Evolutionary conservation across 1,284 basidiomycete genomes (phyloP).

Genomic region (Microbotryomycetes sp.): DNA sequence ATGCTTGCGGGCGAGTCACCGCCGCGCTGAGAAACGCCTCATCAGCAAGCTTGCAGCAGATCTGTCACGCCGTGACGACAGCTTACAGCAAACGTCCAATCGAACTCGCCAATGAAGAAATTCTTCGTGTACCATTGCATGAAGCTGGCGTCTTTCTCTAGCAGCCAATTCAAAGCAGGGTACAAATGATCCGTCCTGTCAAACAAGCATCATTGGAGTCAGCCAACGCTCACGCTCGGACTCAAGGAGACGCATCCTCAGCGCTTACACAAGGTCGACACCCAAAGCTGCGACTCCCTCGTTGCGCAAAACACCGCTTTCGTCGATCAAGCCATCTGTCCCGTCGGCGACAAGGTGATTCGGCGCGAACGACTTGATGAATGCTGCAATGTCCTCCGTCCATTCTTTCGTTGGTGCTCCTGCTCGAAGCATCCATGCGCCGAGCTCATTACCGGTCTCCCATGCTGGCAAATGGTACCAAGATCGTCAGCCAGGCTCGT

Average conservation of each 20-base stretch:
- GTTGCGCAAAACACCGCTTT: slow-evolving; percentile 17
- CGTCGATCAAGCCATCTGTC: slow-evolving; percentile 31
- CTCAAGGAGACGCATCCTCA: neutral
- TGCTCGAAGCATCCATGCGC: slow-evolving; percentile 37
- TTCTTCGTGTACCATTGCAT: slow-evolving; percentile 20
- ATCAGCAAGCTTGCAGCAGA: neutral
- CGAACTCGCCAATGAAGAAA: slow-evolving; percentile 35
- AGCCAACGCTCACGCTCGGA: neutral
- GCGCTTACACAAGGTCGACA: slow-evolving; percentile 28
- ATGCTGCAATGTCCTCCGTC: slow-evolving; percentile 41
- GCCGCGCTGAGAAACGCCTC: slow-evolving; percentile 11
- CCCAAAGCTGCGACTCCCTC: slow-evolving; percentile 11
- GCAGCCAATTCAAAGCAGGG: slow-evolving; percentile 31
- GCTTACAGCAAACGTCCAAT: slow-evolving; percentile 26
- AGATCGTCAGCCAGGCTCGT: neutral
- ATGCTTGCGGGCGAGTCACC: slow-evolving; percentile 21
- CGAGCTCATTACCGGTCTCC: slow-evolving; percentile 46
- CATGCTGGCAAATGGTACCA: slow-evolving; percentile 30
- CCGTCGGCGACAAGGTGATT: slow-evolving; percentile 40
- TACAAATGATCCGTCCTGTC: slow-evolving; percentile 38
- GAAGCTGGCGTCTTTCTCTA: slow-evolving; percentile 24
- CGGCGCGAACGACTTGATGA: slow-evolving; percentile 42
- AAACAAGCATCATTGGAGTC: neutral
- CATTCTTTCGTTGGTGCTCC: slow-evolving; percentile 40
- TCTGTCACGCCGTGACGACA: neutral